Percentiles rank a stretch among this genome's conserved stretches.
phyloP scores from a whole-genome alignment of 768 basidiomycete genomes.

The Mrakia frigida region DNA sequence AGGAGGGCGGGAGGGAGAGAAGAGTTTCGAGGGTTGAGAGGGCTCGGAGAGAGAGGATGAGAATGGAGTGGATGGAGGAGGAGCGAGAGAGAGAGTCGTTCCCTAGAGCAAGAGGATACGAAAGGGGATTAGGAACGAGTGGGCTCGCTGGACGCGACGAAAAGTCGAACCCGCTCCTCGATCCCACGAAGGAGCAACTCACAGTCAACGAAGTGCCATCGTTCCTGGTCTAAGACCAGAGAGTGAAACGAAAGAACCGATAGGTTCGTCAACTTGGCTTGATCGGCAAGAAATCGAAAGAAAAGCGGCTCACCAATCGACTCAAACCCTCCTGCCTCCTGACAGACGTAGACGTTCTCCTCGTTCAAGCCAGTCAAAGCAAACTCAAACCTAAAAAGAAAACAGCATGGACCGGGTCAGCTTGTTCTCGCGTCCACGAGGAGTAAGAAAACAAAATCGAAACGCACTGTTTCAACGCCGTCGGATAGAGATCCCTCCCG shows the following conservation, averaged over 20 bases:
- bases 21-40: constrained; percentile 29
- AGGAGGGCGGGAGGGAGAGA: constrained; percentile 31
- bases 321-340: constrained; percentile 2
- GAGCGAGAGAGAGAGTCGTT: constrained; percentile 8
- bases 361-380: not conserved
- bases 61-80: constrained; percentile 31
- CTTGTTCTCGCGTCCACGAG: not conserved
- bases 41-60: constrained; percentile 34
- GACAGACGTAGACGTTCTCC: constrained; percentile 29
- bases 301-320: not conserved
- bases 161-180: not conserved
- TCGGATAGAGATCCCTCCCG: constrained; percentile 33
- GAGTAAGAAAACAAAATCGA: too few relatives aligned
- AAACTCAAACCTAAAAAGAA: constrained; percentile 20
- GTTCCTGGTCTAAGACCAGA: not conserved
- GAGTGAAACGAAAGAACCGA: not conserved
- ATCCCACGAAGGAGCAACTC: not conserved
- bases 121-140: not conserved
- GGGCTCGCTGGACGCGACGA: not conserved
- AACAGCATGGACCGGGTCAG: not conserved
- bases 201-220: constrained; percentile 39
- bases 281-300: not conserved
- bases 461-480: constrained; percentile 33
- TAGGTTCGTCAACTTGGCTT: not conserved
- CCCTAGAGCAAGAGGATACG: not conserved